Conservation (phyloP, 1,139 yeast species). For the Zygoascus hellenicus region DNA sequence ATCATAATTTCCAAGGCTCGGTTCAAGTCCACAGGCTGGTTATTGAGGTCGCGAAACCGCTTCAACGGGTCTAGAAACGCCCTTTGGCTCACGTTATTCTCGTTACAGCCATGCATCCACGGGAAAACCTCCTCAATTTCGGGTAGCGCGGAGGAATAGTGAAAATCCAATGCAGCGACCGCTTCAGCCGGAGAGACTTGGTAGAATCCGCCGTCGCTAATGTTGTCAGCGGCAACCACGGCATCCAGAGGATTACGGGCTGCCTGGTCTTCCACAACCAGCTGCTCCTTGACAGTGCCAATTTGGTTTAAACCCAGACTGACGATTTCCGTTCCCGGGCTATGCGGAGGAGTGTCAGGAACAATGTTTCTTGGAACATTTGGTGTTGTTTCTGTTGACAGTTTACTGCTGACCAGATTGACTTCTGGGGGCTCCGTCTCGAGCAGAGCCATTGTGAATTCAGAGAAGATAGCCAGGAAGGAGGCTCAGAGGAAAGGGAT, state of each 20-base stretch:
- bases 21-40: slow-evolving; percentile 4
- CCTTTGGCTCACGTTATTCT: slow-evolving; percentile 31
- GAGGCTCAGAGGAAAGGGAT: too few species aligned
- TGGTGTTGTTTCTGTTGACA: background rate
- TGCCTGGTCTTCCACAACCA: too few species aligned
- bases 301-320: background rate
- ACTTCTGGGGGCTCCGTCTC: slow-evolving; percentile 3
- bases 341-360: slow-evolving; percentile 3
- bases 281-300: background rate
- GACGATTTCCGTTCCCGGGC: background rate
- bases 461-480: too few species aligned
- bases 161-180: slow-evolving; percentile 28
- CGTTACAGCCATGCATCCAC: slow-evolving; percentile 71
- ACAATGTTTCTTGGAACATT: slow-evolving; percentile 1
- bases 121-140: slow-evolving; percentile 71
- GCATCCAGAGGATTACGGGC: background rate
- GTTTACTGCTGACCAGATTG: background rate
- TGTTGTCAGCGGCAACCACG: background rate
- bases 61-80: slow-evolving; percentile 29
- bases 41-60: slow-evolving; percentile 20
- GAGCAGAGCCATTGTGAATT: slow-evolving; percentile 2
- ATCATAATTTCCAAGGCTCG: slow-evolving; percentile 5
- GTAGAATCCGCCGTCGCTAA: background rate
- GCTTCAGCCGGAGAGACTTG: slow-evolving; percentile 26
- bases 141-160: slow-evolving; percentile 50